Percentiles rank a stretch among this genome's conserved stretches.
Conservation (phyloP, 305 asterid genomes). For the Solanum hybrid region DNA sequence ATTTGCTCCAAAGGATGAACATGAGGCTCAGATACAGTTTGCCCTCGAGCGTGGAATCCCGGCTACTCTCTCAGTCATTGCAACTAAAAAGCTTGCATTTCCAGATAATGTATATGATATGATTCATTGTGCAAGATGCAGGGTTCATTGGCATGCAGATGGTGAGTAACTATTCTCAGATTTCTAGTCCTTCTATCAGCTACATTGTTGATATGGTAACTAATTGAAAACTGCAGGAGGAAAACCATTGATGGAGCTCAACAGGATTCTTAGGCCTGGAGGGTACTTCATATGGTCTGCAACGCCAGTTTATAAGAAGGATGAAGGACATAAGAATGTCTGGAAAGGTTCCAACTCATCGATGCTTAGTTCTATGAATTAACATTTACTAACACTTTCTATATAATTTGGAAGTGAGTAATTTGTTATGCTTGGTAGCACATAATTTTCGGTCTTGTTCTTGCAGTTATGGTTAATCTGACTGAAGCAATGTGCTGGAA, state of each 20-base stretch:
- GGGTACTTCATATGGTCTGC: slow-evolving; percentile 96
- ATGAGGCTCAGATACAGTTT: slow-evolving; percentile 98
- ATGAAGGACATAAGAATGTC: slow-evolving; percentile 49
- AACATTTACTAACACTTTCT: not conserved
- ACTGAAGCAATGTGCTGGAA: slow-evolving; percentile 87
- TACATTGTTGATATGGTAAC: not conserved
- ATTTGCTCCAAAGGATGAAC: slow-evolving; percentile 95
- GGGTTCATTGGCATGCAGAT: slow-evolving; percentile 94
- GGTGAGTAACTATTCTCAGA: slow-evolving; percentile 36
- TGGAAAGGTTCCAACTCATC: slow-evolving; percentile 57
- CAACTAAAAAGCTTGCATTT: slow-evolving; percentile 68
- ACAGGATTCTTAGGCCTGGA: slow-evolving; percentile 91
- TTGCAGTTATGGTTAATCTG: slow-evolving; percentile 77
- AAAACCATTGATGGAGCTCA: slow-evolving; percentile 78
- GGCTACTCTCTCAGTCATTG: slow-evolving; percentile 79
- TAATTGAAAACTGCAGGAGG: slow-evolving; percentile 57
- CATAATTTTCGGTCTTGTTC: not conserved
- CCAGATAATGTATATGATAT: slow-evolving; percentile 74
- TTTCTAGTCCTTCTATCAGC: slow-evolving; percentile 3
- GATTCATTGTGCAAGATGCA: slow-evolving; percentile 94
- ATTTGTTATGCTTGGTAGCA: not conserved
- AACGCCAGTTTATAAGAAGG: slow-evolving; percentile 75
- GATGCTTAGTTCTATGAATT: not conserved
- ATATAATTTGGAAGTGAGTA: not conserved
- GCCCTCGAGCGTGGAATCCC: slow-evolving; percentile 96